Evolutionary conservation across 768 basidiomycete genomes (phyloP), one percentile per base, ranked within the genome.

Genomic region (Tylopilus balloui): DNA sequence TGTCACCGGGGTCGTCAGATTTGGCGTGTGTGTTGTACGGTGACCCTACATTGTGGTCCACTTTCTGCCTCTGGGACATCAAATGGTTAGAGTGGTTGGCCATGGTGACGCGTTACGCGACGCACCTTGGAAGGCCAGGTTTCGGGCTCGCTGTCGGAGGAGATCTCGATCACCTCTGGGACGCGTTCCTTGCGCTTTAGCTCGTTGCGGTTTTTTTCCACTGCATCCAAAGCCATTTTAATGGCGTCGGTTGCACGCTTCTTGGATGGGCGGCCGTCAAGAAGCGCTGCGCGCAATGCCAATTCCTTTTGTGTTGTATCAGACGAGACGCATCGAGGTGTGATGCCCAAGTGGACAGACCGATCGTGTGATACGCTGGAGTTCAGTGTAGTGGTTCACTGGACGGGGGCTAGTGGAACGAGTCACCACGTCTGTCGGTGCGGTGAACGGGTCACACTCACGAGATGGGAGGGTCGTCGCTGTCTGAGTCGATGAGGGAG

Each of bases 61-160:
- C 25, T 47, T 51, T 64, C 36, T 48, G 59, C 49, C 49, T 68
- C 65, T 66, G 47, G 28, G 25, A 45, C 7, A 25, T 31, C n/a
- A n/a, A 6, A 15, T 54, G 3, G 4, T 40, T 36, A 35, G n/a
- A n/a, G n/a, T 21, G 24, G 21, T 5, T 19, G 24, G 13, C 3
- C 0, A 45, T 1, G 9, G 3, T 9, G 34, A 50, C 3, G 31
- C 7, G 17, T 1, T 9, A 10, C 2, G 17, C 10, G 35, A 51
- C 65, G 20, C 20, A 62, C 65, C 50, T 66, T 66, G 29, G 34
- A 17, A 20, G 58, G 48, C 44, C 15, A 50, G 11, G 2, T 31
- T n/a, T 65, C 65, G 8, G 51, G 28, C 25, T 69, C 65, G 19
- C 67, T 67, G 41, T 68, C 65, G n/a, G 65, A 67, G 3, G 57